Percentiles rank a stretch among this genome's conserved stretches.
phyloP scores from a whole-genome alignment of 2,329 filamentous ascomycete genomes.

The Exophiala xenobiotica region DNA sequence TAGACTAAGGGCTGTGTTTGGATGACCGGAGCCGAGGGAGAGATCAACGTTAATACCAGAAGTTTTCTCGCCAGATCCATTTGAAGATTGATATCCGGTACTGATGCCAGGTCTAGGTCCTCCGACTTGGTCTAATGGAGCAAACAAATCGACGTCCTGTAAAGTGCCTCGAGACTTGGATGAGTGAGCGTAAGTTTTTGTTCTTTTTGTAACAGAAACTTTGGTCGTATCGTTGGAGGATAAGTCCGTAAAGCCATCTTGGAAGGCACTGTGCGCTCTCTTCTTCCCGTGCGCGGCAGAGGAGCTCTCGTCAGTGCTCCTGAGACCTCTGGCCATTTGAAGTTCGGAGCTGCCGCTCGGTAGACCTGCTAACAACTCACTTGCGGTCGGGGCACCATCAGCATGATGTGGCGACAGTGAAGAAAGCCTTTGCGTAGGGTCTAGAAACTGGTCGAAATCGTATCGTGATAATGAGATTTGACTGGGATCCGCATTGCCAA shows the following conservation, averaged over 20 bases:
- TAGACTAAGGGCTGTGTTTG: slow-evolving; percentile 6
- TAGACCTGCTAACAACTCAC: slow-evolving; percentile 2
- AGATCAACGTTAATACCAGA: neutral
- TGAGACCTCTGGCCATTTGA: neutral
- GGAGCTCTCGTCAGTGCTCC: slow-evolving; percentile 1
- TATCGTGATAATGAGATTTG: slow-evolving; percentile 14
- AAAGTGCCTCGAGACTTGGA: slow-evolving; percentile 11
- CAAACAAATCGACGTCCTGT: slow-evolving; percentile 15
- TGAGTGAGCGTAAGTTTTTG: slow-evolving; percentile 20
- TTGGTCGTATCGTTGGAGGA: neutral
- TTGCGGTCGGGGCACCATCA: neutral
- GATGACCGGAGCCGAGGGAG: neutral
- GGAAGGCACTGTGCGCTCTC: slow-evolving; percentile 17
- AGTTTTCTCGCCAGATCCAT: neutral
- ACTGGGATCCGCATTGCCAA: neutral
- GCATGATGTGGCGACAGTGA: slow-evolving; percentile 11
- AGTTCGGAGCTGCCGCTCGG: neutral
- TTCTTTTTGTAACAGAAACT: slow-evolving; percentile 13
- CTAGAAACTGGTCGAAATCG: slow-evolving; percentile 27
- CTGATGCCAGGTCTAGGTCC: neutral
- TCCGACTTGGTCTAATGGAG: neutral
- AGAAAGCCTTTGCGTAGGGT: slow-evolving; percentile 24
- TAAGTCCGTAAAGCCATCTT: neutral
- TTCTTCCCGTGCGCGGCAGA: slow-evolving; percentile 11
- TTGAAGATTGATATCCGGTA: too few relatives aligned